Percentiles rank a stretch among this genome's conserved stretches.
phyloP scores from a whole-genome alignment of 306 rosid genomes.

The Astragalus glycyphyllos region DNA sequence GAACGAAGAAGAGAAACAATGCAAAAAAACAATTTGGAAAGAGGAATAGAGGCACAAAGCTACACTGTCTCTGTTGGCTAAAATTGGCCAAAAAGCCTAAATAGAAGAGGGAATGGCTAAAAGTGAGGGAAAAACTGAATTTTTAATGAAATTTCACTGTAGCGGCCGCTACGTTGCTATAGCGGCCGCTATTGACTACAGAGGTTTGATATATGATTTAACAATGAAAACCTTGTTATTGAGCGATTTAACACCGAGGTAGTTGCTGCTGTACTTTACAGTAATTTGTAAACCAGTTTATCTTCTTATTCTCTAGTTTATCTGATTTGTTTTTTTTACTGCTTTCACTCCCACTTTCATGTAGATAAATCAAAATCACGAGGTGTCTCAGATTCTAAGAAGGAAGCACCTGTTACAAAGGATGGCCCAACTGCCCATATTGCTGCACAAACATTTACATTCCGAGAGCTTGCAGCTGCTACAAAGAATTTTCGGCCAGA shows the following conservation, averaged over 20 bases:
- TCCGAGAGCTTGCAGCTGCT: conserved; percentile 96
- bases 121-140: no score
- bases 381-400: conserved; percentile 71
- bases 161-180: no score
- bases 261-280: conserved; percentile 23
- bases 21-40: no score
- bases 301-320: conserved; percentile 25
- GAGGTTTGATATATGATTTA: conserved; percentile 23
- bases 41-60: no score
- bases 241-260: conserved; percentile 18
- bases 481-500: conserved; percentile 90
- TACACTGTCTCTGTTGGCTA: no score
- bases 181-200: no score
- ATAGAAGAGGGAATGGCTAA: no score
- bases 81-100: no score
- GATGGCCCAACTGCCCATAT: conserved; percentile 87
- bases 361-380: conserved; percentile 81
- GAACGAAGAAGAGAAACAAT: no score
- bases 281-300: no score
- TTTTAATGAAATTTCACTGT: no score
- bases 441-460: conserved; percentile 98
- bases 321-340: neutral
- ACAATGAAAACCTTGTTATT: conserved; percentile 27
- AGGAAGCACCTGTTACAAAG: conserved; percentile 74
- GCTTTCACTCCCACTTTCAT: conserved; percentile 21